Conservation (phyloP, 306 rosid genomes). For the Malus orientalis region DNA sequence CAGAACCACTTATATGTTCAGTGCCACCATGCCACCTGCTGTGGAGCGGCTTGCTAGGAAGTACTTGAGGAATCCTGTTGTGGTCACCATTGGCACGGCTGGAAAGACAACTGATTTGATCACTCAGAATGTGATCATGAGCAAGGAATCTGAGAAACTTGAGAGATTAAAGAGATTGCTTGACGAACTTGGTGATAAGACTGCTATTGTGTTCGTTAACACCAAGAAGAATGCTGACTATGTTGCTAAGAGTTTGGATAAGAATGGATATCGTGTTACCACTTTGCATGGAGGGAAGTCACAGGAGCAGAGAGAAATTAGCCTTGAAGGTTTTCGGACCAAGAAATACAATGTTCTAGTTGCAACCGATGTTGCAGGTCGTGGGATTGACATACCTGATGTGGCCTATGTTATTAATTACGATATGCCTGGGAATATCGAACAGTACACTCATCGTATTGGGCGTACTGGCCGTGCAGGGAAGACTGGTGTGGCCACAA, state of each 20-base stretch:
- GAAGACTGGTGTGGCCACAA: slow-evolving; percentile 78
- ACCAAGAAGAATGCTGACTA: slow-evolving; percentile 46
- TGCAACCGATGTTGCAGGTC: slow-evolving; percentile 92
- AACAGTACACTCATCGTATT: slow-evolving; percentile 84
- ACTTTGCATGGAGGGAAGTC: slow-evolving; percentile 91
- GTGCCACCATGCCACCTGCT: slow-evolving; percentile 91
- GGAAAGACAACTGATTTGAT: slow-evolving; percentile 81
- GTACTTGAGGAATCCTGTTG: slow-evolving; percentile 83
- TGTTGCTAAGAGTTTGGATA: slow-evolving; percentile 46
- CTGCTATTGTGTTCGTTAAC: slow-evolving; percentile 51
- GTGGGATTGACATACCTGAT: slow-evolving; percentile 94
- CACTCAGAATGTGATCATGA: slow-evolving; percentile 66
- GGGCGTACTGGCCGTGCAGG: slow-evolving; percentile 94
- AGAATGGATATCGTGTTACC: slow-evolving; percentile 63
- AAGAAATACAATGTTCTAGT: slow-evolving; percentile 84
- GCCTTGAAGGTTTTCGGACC: slow-evolving; percentile 85
- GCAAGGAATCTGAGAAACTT: slow-evolving; percentile 42
- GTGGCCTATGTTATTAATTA: slow-evolving; percentile 85
- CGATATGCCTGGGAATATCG: slow-evolving; percentile 88
- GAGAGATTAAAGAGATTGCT: slow-evolving; percentile 36
- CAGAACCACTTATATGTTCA: slow-evolving; percentile 87
- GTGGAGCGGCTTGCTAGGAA: slow-evolving; percentile 87
- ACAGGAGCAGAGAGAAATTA: slow-evolving; percentile 86
- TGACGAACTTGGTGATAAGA: slow-evolving; percentile 46
- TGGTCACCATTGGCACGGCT: slow-evolving; percentile 84